phyloP scores from a whole-genome alignment of 345 rosid genomes.

The Corymbia maculata region DNA sequence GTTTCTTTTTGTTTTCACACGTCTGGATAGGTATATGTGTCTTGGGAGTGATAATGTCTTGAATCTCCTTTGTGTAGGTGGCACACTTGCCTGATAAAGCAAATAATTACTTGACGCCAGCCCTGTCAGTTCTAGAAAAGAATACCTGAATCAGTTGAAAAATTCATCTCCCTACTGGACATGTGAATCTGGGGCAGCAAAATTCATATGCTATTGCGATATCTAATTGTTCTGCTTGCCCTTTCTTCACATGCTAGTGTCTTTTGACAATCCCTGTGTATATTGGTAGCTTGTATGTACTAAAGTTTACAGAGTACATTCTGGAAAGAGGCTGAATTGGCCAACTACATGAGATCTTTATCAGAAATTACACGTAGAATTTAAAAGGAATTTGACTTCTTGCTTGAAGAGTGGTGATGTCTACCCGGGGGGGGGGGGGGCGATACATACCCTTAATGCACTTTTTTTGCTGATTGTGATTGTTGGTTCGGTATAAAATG shows the following conservation, averaged over 20 bases:
- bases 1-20: neutral
- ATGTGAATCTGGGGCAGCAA: neutral
- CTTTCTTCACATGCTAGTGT: neutral
- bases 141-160: conserved; percentile 40
- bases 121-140: conserved; percentile 75
- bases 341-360: neutral
- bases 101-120: conserved; percentile 91
- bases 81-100: conserved; percentile 98
- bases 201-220: neutral
- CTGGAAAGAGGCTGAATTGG: neutral
- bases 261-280: neutral
- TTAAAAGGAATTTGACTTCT: neutral
- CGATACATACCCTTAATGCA: neutral
- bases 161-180: neutral
- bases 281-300: neutral
- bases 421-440: neutral
- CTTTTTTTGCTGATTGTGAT: neutral
- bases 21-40: neutral
- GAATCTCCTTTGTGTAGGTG: conserved; percentile 32
- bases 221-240: neutral
- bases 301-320: neutral
- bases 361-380: neutral
- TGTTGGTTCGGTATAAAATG: neutral
- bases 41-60: neutral
- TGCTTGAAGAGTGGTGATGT: neutral